These are phyloP conservation scores for Macrolepiota dolichaula DNA, from an alignment of 768 basidiomycete species.

Conservation along the genomic window DNA sequence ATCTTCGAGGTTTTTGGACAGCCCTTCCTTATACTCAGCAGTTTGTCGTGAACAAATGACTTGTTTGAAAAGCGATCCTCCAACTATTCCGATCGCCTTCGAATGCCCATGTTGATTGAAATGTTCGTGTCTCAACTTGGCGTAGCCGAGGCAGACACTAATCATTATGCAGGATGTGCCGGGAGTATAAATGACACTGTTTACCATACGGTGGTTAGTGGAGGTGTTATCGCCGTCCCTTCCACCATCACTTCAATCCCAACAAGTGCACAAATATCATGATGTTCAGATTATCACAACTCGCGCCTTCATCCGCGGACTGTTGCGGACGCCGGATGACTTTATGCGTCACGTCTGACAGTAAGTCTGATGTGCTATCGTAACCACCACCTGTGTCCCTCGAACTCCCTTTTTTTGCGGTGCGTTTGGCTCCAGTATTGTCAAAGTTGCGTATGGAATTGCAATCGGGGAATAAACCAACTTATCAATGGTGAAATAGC, in stretches of 20 bases:
- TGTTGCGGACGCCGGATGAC: constrained; percentile 35
- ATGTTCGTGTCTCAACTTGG: constrained; percentile 29
- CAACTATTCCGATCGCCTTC: constrained; percentile 50
- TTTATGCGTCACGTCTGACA: constrained; percentile 40
- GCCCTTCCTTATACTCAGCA: constrained; percentile 9
- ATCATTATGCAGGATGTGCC: constrained; percentile 14
- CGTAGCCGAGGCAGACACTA: not conserved
- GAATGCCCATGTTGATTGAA: constrained; percentile 46
- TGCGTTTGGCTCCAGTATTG: constrained; percentile 29
- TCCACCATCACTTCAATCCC: constrained; percentile 16
- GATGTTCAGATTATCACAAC: constrained; percentile 1
- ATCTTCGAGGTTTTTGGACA: constrained; percentile 14
- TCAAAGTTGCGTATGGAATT: constrained; percentile 31
- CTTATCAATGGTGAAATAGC: constrained; percentile 26
- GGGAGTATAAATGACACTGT: constrained; percentile 43
- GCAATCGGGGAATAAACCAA: constrained; percentile 26
- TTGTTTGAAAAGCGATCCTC: constrained; percentile 40
- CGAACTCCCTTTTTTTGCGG: constrained; percentile 16
- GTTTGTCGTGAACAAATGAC: not conserved
- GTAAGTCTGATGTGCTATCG: constrained; percentile 22
- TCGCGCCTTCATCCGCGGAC: constrained; percentile 26
- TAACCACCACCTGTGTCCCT: not conserved
- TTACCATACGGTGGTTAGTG: constrained; percentile 38
- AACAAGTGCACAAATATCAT: constrained; percentile 8
- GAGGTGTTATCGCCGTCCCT: constrained; percentile 39